phyloP scores from a whole-genome alignment of 495 filamentous ascomycete genomes.

The Neurospora discreta region DNA sequence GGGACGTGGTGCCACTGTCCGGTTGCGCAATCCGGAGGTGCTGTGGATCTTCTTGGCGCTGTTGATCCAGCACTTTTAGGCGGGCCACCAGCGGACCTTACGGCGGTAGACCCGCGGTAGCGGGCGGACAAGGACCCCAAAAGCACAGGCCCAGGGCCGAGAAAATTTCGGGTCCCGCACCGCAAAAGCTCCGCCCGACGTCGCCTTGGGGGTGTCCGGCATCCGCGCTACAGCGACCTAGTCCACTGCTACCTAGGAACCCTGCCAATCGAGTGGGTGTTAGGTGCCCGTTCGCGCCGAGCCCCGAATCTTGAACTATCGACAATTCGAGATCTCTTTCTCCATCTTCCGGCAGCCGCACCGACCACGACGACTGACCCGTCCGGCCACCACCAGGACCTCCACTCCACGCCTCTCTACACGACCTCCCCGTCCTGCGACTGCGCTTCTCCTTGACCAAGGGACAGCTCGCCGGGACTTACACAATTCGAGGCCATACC shows the following conservation, averaged over 20 bases:
- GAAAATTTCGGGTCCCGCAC: not conserved
- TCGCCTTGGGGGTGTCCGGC: not conserved
- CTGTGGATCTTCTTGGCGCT: not conserved
- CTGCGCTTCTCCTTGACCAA: not conserved
- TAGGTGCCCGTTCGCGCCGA: not conserved
- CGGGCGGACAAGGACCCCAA: not conserved
- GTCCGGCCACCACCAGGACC: not conserved
- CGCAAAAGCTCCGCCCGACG: not conserved
- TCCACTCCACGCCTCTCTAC: not conserved
- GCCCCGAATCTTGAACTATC: not conserved
- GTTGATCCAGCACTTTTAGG: not conserved
- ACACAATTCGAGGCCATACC: not conserved
- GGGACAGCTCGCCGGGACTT: not conserved
- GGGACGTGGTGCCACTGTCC: not conserved
- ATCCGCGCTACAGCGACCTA: not conserved
- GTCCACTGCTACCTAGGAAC: not conserved
- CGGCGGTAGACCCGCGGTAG: not conserved
- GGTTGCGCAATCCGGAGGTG: not conserved
- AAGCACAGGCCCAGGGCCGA: not conserved
- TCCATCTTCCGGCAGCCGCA: not conserved
- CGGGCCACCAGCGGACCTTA: not conserved
- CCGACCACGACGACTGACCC: not conserved
- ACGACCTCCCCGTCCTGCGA: not conserved
- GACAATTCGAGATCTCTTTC: not conserved
- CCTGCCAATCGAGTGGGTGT: not conserved